Conservation (phyloP, 768 basidiomycete genomes). For the Tricholomella constricta region DNA sequence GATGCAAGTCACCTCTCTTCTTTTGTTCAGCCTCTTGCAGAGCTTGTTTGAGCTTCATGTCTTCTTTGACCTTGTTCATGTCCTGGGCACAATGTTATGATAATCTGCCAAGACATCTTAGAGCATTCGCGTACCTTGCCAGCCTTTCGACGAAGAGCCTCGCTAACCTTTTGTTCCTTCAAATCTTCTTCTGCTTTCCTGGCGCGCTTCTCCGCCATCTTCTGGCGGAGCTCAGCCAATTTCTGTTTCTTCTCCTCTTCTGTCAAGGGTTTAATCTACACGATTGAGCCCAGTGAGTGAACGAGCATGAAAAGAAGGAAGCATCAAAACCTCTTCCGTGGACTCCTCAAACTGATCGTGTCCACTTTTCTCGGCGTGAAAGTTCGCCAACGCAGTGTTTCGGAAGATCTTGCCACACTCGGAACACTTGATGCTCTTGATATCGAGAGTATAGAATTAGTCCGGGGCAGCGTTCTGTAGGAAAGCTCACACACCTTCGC, state of each 20-base stretch:
- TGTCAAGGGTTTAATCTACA: slow-evolving; percentile 87
- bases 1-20: slow-evolving; percentile 62
- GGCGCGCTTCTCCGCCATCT: slow-evolving; percentile 80
- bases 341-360: slow-evolving; percentile 97
- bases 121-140: slow-evolving; percentile 57
- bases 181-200: slow-evolving; percentile 72
- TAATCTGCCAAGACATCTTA: not conserved
- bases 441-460: not conserved
- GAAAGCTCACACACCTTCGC: slow-evolving; percentile 54
- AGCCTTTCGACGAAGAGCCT: slow-evolving; percentile 80
- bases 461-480: not conserved
- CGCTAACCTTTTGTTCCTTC: slow-evolving; percentile 72
- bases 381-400: slow-evolving; percentile 87
- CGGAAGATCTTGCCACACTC: slow-evolving; percentile 85
- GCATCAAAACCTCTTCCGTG: slow-evolving; percentile 73
- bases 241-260: slow-evolving; percentile 90
- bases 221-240: slow-evolving; percentile 74
- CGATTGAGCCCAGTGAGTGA: not conserved
- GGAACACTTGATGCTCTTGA: slow-evolving; percentile 80
- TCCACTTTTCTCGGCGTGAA: slow-evolving; percentile 92
- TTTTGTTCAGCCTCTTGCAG: slow-evolving; percentile 82
- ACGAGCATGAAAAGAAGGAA: slow-evolving; percentile 10
- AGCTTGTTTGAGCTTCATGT: slow-evolving; percentile 74
- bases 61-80: slow-evolving; percentile 69
- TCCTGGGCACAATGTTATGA: slow-evolving; percentile 49